Base-by-base conservation (phyloP, 805 yeast species). In the Metschnikowia santaceciliae region DNA sequence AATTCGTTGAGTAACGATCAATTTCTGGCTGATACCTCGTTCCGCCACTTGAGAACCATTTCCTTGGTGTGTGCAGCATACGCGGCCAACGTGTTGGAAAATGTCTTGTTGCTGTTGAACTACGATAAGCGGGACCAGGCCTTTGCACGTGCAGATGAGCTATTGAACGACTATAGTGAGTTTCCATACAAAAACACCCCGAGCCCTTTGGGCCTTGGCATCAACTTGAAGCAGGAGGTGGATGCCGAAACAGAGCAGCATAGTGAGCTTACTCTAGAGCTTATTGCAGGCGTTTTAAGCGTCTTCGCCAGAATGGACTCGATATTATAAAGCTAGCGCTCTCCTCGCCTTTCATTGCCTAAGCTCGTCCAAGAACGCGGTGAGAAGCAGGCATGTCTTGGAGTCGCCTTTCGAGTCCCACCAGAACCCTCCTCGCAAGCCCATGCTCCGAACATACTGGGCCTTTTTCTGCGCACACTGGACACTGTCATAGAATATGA, bases 11-110 rank as follows among this genome's bases (percentile, higher is more conserved):
- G 68, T 37, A 80, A 78, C 56, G 76, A 71, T 46, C 87, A 80
- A 64, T 88, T 89, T 69, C 88, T 95, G 6, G 80, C 78, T 26
- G 76, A 79, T 11, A 78, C 87, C 1, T 81, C 86, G 37, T 87
- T 80, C 72, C 81, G 84, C 58, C 76, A 81, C 62, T 76, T 94
- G 50, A 82, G 99, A 62, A 79, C 96, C 3, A 76, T 94, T 40
- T 78, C 94, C 22, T 79, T 94, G 57, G 89, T 90, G 17, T 84
- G 91, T 61, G 95, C 95, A 15, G 82, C 96, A 17, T 90, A 89
- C 65, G 97, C 98, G 30, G 99, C 97, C 40, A 94, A 90, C 66
- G 99, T 94, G 11, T 79, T 94, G 59, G 99, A 94, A 61, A 94
- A 92, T 64, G 92, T 90, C 3, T 75, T 91, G 52, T 75, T 83